Base-by-base conservation (phyloP, 495 filamentous ascomycete species). In the Astrothelium subdiscretum region DNA sequence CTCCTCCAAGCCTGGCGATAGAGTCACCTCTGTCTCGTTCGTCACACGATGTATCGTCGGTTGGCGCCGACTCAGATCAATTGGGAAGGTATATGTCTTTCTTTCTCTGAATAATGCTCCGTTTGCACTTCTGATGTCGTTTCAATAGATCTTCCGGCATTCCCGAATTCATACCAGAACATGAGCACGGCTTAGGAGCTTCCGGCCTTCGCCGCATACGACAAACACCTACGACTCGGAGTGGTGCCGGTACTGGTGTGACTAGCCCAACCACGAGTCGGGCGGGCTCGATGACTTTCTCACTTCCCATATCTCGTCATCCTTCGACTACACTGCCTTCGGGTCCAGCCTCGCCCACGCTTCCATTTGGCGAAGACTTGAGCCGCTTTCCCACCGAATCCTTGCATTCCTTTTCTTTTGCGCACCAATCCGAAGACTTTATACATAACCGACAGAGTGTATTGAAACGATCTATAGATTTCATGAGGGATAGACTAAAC, bases 391-490 rank as follows among this genome's bases (percentile, higher is more conserved):
- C 95, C 1, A 88, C 89, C 67, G 94, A 99, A 73, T 99, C 94
- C 0, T 75, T 99, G 62, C 94, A 99, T 71, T 97, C 95, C 0
- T 99, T 99, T 76, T 97, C 95, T 32, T 99, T 99, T 72, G 90
- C 95, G 2, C 90, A 96, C 62, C 92, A 96, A 73, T 91, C 92
- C 4, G 92, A 96, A 69, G 92, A 97, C 67, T 78, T 87, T 51
- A 81, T 97, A 31, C 88, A 95, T 69, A 96, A 79, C 69, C 83
- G 95, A 54, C 95, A 97, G 70, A 97, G 91, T 75, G 87, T 96
- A 22, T 71, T 99, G 68, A 97, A 96, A 71, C 80, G 91, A 60
- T 95, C 91, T 15, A 87, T 98, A 64, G 95, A 97, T 74, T 97
- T 97, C 71, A 94, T 99, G 92, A 85, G 89, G 69, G 92, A 97